Percentiles rank a stretch among this genome's conserved stretches.
Evolutionary conservation across 2,329 filamentous ascomycete species (phyloP).

Genomic region (Monosporascus sp.): DNA sequence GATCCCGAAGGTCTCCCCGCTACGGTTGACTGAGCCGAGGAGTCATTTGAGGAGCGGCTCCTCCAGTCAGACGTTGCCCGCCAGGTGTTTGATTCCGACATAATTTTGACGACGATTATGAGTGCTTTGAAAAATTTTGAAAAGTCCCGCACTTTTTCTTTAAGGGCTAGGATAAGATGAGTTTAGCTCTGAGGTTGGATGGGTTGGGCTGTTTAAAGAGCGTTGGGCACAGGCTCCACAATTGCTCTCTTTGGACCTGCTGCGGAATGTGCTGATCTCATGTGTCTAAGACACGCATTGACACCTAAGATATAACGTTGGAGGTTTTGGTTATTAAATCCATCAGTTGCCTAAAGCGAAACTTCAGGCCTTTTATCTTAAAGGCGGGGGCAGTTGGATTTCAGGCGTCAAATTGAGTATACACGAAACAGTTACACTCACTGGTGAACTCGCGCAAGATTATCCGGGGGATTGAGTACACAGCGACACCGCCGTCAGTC

Average conservation of each 20-base stretch:
- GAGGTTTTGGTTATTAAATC: no score
- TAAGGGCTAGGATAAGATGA: background rate
- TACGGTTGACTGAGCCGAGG: background rate
- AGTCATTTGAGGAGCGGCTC: background rate
- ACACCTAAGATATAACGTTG: background rate
- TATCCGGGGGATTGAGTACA: no score
- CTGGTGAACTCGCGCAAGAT: no score
- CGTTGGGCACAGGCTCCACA: background rate
- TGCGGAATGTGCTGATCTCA: no score
- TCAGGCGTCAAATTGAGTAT: no score
- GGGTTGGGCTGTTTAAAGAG: background rate
- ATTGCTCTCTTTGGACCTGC: background rate
- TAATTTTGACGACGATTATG: background rate
- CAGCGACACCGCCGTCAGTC: no score
- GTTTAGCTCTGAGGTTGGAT: background rate
- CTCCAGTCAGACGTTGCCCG: slow-evolving; percentile 10
- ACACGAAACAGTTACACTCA: no score
- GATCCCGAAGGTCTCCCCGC: background rate
- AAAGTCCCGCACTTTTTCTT: background rate
- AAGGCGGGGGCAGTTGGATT: no score
- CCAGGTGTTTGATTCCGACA: slow-evolving; percentile 9
- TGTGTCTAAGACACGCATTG: no score
- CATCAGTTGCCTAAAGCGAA: no score
- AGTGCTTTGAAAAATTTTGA: background rate
- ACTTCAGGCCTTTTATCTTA: no score